Conservation (phyloP, 805 yeast genomes). For the Lachancea sp. region DNA sequence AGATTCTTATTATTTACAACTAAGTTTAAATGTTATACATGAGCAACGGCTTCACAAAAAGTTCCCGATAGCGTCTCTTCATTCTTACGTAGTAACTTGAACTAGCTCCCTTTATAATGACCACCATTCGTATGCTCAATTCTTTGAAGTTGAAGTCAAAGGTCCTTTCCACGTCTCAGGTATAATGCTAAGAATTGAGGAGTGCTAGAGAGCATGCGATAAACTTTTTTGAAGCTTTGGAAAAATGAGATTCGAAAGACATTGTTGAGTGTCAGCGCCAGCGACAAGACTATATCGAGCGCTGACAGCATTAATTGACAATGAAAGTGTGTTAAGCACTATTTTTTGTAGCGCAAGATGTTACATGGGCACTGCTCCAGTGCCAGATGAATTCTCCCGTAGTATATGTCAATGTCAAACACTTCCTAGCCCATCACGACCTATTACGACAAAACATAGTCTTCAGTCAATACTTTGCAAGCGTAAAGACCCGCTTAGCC, state of each 20-base stretch:
- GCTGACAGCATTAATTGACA: constrained; percentile 61
- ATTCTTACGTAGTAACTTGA: constrained; percentile 70
- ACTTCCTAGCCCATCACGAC: too few relatives aligned
- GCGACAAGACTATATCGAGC: constrained; percentile 48
- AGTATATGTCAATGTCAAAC: too few relatives aligned
- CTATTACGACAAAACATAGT: too few relatives aligned
- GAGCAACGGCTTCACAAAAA: not conserved
- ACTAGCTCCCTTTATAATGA: constrained; percentile 78
- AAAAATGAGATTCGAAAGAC: constrained; percentile 54
- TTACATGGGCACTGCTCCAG: too few relatives aligned
- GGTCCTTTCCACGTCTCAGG: constrained; percentile 45
- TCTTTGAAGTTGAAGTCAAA: constrained; percentile 56
- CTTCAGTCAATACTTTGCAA: too few relatives aligned
- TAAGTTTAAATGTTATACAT: not conserved
- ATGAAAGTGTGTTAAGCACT: too few relatives aligned
- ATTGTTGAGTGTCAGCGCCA: constrained; percentile 43
- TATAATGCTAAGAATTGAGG: constrained; percentile 44
- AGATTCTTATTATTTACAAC: not conserved
- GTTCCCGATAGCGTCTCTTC: too few relatives aligned
- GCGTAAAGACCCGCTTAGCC: constrained; percentile 54
- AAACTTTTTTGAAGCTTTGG: constrained; percentile 54
- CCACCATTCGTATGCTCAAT: constrained; percentile 66
- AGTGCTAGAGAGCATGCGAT: constrained; percentile 55
- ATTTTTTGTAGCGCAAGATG: too few relatives aligned
- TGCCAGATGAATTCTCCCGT: too few relatives aligned